These are phyloP conservation scores for Eutrema salsugineum DNA, from an alignment of 441 rosid species.

Conservation along the genomic window DNA sequence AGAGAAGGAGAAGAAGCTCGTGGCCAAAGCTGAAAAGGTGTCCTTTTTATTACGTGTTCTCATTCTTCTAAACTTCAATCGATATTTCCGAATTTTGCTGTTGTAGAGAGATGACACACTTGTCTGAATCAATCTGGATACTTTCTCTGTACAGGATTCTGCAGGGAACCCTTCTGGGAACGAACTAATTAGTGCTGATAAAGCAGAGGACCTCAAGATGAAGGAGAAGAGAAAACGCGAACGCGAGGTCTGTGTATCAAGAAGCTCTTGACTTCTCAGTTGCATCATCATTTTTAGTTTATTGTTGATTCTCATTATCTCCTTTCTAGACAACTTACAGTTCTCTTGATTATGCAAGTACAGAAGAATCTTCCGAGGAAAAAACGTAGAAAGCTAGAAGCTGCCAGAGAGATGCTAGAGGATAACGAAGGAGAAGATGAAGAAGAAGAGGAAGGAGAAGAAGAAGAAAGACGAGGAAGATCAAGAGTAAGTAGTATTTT, in stretches of 20 bases:
- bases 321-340: background rate
- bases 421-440: slow-evolving; percentile 44
- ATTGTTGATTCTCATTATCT: background rate
- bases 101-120: background rate
- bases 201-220: slow-evolving; percentile 87
- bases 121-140: slow-evolving; percentile 12
- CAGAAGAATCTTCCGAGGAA: slow-evolving; percentile 94
- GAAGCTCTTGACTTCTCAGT: slow-evolving; percentile 3
- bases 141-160: slow-evolving; percentile 46
- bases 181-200: slow-evolving; percentile 73
- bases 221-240: slow-evolving; percentile 92
- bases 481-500: slow-evolving; percentile 35
- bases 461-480: slow-evolving; percentile 37
- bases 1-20: slow-evolving; percentile 84
- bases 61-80: background rate
- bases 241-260: slow-evolving; percentile 55
- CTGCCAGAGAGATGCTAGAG: slow-evolving; percentile 96
- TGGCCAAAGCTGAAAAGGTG: slow-evolving; percentile 67
- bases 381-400: slow-evolving; percentile 89
- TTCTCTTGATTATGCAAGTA: slow-evolving; percentile 28
- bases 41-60: background rate
- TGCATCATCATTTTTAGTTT: slow-evolving; percentile 2
- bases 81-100: background rate
- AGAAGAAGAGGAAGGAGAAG: slow-evolving; percentile 46
- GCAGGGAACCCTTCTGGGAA: slow-evolving; percentile 47